phyloP scores from a whole-genome alignment of 495 filamentous ascomycete species.

The Penicillium psychrofluorescens region DNA sequence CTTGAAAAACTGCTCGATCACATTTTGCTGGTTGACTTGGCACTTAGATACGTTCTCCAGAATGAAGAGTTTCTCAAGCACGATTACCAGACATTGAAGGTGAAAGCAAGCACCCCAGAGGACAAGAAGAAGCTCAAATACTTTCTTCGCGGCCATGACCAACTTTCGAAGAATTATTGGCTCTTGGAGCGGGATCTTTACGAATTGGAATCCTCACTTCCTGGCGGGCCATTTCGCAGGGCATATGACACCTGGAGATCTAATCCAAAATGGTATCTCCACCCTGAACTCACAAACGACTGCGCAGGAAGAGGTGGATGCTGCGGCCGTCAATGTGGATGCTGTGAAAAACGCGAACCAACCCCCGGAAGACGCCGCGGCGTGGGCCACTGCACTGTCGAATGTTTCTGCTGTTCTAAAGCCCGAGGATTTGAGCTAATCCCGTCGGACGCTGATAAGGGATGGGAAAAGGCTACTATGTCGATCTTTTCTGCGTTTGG shows the following conservation, averaged over 20 bases:
- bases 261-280: conserved; percentile 4
- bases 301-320: neutral
- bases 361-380: neutral
- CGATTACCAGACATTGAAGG: neutral
- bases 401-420: neutral
- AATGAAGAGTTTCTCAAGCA: too few species aligned
- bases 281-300: conserved; percentile 1
- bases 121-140: neutral
- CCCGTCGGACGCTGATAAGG: neutral
- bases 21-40: too few species aligned
- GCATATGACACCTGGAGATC: conserved; percentile 4
- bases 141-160: neutral
- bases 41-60: too few species aligned
- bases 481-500: neutral
- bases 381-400: neutral
- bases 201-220: neutral
- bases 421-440: neutral
- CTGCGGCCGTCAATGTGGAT: neutral
- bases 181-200: neutral
- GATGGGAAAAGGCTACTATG: neutral
- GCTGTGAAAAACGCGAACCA: neutral
- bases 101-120: neutral
- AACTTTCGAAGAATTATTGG: neutral
- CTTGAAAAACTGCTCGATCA: too few species aligned
- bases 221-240: neutral